Percentiles rank a stretch among this genome's conserved stretches.
These are phyloP conservation scores for Crassisporium funariophilum DNA, from an alignment of 768 basidiomycete species.

Conservation along the genomic window DNA sequence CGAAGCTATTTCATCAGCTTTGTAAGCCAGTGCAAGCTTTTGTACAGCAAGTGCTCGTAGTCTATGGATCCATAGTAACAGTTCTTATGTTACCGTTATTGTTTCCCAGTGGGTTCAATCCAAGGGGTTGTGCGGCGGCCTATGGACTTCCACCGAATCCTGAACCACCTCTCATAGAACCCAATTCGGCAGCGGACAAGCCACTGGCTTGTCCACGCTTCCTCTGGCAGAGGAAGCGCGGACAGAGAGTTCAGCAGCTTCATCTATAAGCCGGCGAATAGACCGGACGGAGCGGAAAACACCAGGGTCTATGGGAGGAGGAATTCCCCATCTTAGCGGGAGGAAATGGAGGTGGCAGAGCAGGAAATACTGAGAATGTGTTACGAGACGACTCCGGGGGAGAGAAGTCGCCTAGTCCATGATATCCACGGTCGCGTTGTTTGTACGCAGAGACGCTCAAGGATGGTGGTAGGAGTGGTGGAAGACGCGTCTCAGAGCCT, in stretches of 20 bases:
- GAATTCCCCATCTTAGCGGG: conserved; percentile 63
- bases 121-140: conserved; percentile 63
- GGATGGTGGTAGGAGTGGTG: conserved; percentile 34
- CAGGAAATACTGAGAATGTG: conserved; percentile 28
- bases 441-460: conserved; percentile 30
- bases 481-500: conserved; percentile 44
- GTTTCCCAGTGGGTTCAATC: conserved; percentile 60
- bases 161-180: conserved; percentile 56
- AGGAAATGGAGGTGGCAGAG: conserved; percentile 52
- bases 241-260: conserved; percentile 85
- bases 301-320: conserved; percentile 88
- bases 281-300: conserved; percentile 76
- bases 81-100: conserved; percentile 62
- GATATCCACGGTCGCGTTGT: conserved; percentile 49
- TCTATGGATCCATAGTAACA: conserved; percentile 80
- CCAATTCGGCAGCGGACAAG: conserved; percentile 72
- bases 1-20: conserved; percentile 86
- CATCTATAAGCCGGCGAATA: conserved; percentile 84
- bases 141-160: conserved; percentile 52
- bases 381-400: conserved; percentile 49
- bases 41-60: conserved; percentile 82
- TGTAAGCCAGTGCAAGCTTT: conserved; percentile 84
- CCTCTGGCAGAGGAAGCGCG: conserved; percentile 85
- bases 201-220: too few relatives aligned
- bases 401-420: conserved; percentile 41